Base-by-base conservation (phyloP, 139 green algal species). In the Chlorella sp. region DNA sequence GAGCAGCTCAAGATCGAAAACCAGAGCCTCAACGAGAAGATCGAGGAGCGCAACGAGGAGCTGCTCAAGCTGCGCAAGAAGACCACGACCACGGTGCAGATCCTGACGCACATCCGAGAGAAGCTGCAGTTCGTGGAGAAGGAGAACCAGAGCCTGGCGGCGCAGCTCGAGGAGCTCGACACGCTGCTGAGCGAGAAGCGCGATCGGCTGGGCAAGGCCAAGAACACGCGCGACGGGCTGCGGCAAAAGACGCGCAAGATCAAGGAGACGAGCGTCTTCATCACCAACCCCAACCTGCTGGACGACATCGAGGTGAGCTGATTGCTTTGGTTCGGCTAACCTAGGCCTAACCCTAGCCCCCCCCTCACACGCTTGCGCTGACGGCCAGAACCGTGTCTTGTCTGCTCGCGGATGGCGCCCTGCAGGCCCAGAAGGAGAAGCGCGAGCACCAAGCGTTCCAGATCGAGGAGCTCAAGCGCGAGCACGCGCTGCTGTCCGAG, bases 1-100 rank as follows among this genome's bases (percentile, higher is more conserved):
- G 92, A 97, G 88, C 92, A 97, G 84, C 87, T 96, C 62, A 95
- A 95, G 77, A 97, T 97, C 51, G 92, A 97, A 77, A 96, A 94
- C 76, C 88, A 93, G 80, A 87, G 74, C 49, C 79, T 96, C 65
- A 88, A 90, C 31, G 88, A 93, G 67, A 93, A 93, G 78, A 94
- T 95, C 59, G 91, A 96, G 80, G 92, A 93, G 80, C 79, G 89
- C 20, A 91, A 90, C 72, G 89, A 95, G 73, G 92, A 97, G 85
- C 83, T 97, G 65, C 75, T 92, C 31, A 93, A 92, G 80, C 84
- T 97, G 72, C 83, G 84, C 29, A 89, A 88, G 74, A 96, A 96
- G 83, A 94, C 87, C 17, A 92, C 83, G 30, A 81, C 78, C 35
- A 93, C 88, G 0, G 88, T 96, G 73, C 90, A 91, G 84, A 86